Evolutionary conservation across 495 filamentous ascomycete species (phyloP).

Genomic region (Chlorociboria aeruginascens): DNA sequence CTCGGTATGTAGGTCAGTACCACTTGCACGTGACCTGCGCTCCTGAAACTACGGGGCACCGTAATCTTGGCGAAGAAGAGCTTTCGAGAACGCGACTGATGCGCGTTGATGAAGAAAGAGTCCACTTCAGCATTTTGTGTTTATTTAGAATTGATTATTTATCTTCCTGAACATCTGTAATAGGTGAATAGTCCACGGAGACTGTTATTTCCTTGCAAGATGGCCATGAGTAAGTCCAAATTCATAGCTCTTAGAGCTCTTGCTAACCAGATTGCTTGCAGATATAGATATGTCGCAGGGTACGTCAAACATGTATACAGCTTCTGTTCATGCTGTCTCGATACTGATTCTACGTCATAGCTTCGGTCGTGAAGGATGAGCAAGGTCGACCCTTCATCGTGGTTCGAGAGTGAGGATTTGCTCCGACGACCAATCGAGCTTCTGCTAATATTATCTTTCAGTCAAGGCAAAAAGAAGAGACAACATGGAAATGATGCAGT

Average conservation of each 20-base stretch:
- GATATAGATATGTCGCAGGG: slow-evolving; percentile 70
- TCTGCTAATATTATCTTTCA: slow-evolving; percentile 25
- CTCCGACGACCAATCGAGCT: slow-evolving; percentile 3
- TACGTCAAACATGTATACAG: slow-evolving; percentile 22
- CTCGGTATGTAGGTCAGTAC: no score
- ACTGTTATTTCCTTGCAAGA: slow-evolving; percentile 11
- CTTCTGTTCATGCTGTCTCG: not conserved
- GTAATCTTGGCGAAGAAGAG: not conserved
- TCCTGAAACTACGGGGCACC: no score
- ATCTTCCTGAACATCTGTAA: not conserved
- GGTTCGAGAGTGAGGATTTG: slow-evolving; percentile 77
- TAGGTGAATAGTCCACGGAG: slow-evolving; percentile 3
- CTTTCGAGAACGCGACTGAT: slow-evolving; percentile 11
- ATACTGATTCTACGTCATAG: slow-evolving; percentile 19
- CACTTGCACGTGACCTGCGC: no score
- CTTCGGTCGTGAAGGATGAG: slow-evolving; percentile 65
- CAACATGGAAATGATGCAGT: slow-evolving; percentile 93
- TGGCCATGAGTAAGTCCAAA: slow-evolving; percentile 21
- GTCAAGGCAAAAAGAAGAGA: slow-evolving; percentile 96
- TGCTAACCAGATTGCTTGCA: slow-evolving; percentile 23
- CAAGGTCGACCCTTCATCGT: slow-evolving; percentile 95
- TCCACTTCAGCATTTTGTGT: not conserved
- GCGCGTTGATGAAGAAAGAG: slow-evolving; percentile 9
- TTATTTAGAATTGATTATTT: not conserved
- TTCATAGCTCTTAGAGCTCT: slow-evolving; percentile 22